Evolutionary conservation across 139 green algal genomes (phyloP).

Genomic region (Chlorella sp.): DNA sequence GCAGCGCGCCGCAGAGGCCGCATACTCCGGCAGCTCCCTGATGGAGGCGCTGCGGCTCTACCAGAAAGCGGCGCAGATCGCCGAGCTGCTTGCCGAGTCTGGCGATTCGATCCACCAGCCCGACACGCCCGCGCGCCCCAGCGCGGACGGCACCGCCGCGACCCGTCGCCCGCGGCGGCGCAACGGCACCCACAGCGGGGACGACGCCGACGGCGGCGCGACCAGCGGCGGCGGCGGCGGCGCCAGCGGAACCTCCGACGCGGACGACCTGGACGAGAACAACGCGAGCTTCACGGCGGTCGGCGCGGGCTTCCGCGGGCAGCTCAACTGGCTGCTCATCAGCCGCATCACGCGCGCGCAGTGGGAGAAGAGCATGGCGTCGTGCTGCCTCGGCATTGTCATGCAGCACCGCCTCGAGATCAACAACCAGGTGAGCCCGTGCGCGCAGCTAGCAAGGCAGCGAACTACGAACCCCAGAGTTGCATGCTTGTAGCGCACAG

Average conservation of each 20-base stretch:
- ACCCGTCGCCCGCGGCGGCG: no score
- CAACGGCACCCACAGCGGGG: no score
- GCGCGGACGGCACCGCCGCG: no score
- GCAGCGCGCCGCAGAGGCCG: conserved; percentile 29
- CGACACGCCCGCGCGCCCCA: no score
- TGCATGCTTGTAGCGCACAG: no score
- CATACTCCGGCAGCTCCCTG: conserved; percentile 24
- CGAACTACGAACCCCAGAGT: no score
- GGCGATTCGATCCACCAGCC: no score
- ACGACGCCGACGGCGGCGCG: background rate
- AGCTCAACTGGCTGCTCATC: conserved; percentile 36
- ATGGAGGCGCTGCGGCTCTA: conserved; percentile 43
- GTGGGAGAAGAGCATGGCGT: conserved; percentile 45
- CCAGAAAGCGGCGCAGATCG: conserved; percentile 36
- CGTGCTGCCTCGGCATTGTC: conserved; percentile 39
- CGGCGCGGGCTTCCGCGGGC: conserved; percentile 15
- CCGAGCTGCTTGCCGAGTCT: conserved; percentile 27
- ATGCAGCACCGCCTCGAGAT: conserved; percentile 34
- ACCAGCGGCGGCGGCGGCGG: background rate
- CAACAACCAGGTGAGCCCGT: conserved; percentile 21
- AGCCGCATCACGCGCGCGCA: conserved; percentile 28
- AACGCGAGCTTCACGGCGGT: conserved; percentile 28
- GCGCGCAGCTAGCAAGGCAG: no score
- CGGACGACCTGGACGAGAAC: conserved; percentile 11
- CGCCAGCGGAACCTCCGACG: background rate